A percentile compares a stretch with the other conserved stretches of the same genome.
Conservation (phyloP, 495 filamentous ascomycete species). For the Cenococcum geophilum region DNA sequence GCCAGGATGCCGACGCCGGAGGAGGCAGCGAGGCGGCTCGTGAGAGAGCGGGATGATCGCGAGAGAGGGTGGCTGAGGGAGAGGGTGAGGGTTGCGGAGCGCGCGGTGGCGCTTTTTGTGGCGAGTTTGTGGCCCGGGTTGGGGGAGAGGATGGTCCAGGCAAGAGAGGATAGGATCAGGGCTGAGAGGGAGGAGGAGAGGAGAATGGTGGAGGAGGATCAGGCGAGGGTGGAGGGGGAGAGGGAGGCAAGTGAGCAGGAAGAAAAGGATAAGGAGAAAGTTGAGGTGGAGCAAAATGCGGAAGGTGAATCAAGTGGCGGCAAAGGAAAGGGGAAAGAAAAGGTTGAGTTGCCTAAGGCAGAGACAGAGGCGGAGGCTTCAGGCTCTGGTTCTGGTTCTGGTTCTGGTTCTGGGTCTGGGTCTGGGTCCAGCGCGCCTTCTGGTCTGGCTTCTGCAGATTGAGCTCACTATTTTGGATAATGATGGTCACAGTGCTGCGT, state of each 20-base stretch:
- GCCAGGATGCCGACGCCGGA: conserved; percentile 43
- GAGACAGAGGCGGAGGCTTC: too few species aligned
- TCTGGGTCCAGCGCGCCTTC: too few species aligned
- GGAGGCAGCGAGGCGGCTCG: conserved; percentile 49
- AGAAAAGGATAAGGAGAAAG: conserved; percentile 43
- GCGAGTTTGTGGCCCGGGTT: conserved; percentile 81
- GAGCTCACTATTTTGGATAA: too few species aligned
- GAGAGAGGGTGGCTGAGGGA: conserved; percentile 51
- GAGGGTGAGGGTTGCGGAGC: conserved; percentile 58
- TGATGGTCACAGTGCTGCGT: too few species aligned
- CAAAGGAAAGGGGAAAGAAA: conserved; percentile 18
- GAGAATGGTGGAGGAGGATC: conserved; percentile 44
- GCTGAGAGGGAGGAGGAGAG: conserved; percentile 52
- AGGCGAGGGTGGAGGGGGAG: conserved; percentile 41
- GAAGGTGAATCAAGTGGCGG: conserved; percentile 10
- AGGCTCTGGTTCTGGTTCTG: too few species aligned
- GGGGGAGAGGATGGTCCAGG: conserved; percentile 73
- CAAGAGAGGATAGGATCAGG: conserved; percentile 48
- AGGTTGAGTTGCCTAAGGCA: conserved; percentile 4
- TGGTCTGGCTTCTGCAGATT: too few species aligned
- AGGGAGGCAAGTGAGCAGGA: conserved; percentile 24
- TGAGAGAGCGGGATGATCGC: conserved; percentile 46
- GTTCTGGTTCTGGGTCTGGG: too few species aligned
- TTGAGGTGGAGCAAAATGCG: conserved; percentile 37
- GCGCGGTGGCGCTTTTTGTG: conserved; percentile 73